Conservation (phyloP, 768 basidiomycete species). For the Lactifluus hygrophoroides region DNA sequence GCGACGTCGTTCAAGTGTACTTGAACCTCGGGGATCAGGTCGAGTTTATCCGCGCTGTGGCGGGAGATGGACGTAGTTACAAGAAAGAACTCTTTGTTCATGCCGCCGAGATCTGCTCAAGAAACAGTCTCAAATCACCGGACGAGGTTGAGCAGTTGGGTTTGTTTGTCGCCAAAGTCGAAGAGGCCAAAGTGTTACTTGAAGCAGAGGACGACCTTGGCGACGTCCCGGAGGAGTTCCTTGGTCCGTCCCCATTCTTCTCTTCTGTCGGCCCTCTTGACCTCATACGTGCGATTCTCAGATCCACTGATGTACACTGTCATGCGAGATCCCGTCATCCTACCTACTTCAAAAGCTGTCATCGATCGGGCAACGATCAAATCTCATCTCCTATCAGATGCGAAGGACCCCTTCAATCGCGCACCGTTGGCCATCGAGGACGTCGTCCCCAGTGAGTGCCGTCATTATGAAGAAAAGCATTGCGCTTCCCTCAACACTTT, state of each 20-base stretch:
- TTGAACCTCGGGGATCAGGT: constrained; percentile 75
- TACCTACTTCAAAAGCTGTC: constrained; percentile 73
- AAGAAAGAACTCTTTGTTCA: constrained; percentile 72
- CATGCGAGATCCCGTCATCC: constrained; percentile 90
- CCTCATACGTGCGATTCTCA: constrained; percentile 27
- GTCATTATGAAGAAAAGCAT: background rate
- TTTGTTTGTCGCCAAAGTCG: constrained; percentile 72
- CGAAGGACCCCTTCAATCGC: constrained; percentile 94
- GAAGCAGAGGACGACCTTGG: constrained; percentile 88
- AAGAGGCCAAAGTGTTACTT: constrained; percentile 68
- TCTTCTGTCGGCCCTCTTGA: constrained; percentile 7
- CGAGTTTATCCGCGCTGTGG: constrained; percentile 79
- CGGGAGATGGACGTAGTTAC: constrained; percentile 92
- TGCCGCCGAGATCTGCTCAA: constrained; percentile 59
- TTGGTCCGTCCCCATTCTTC: constrained; percentile 46
- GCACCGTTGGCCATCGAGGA: constrained; percentile 72
- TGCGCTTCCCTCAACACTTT: background rate
- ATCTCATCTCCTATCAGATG: constrained; percentile 84
- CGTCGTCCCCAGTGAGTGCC: constrained; percentile 57
- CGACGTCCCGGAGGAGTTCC: constrained; percentile 91
- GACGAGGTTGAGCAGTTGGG: constrained; percentile 64
- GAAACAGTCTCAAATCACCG: constrained; percentile 60
- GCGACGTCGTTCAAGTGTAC: constrained; percentile 85
- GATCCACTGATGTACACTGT: constrained; percentile 86
- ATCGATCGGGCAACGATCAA: constrained; percentile 92